Evolutionary conservation across 225 moss, liverwort and hornwort species (phyloP), one percentile per base, ranked within the genome.

Genomic region (Lunularia cruciata): DNA sequence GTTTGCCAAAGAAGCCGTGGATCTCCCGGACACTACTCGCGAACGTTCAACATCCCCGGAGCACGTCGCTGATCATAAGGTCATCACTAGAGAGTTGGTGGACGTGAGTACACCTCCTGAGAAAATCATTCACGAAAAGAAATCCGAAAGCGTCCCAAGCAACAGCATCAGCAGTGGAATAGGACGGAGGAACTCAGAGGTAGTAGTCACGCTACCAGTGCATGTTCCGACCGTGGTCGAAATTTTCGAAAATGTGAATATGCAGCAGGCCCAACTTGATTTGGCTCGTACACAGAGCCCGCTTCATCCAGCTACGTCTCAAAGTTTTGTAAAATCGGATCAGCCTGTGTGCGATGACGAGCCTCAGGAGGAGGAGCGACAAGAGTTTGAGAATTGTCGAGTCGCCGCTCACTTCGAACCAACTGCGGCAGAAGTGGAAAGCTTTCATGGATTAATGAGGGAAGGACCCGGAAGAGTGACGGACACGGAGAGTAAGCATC

Each of bases 211-310:
- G 36, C 51, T 51, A 36, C 53, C 67, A 5, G 67, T 67, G 20
- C 67, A 67, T 67, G 67, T 67, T n/a, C 67, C 67, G 8, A 49
- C 67, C 20, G 67, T 67, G 35, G 67, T 67, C 20, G 47, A 67
- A 12, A 28, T 34, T 52, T 67, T 51, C 33, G 51, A 67, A 34
- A 23, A 33, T 12, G 67, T 67, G 34, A 32, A 47, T 36, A 47
- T 22, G 5, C 63, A 64, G 5, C 63, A 64, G 46, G 25, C 32
- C 9, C 55, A 67, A 32, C 47, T 34, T 8, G 67, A 36, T 51
- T 36, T 25, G 13, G 11, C 32, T 5, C 47, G 36, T 16, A 49
- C 19, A 16, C 51, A 35, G 14, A 52, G 35, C 23, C 33, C 49
- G 23, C 11, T 67, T 53, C 35, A 6, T 25, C 52, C 49, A 38